Percentiles rank a stretch among this genome's conserved stretches.
Conservation (phyloP, 2,329 filamentous ascomycete genomes). For the Monosporascus sp. region DNA sequence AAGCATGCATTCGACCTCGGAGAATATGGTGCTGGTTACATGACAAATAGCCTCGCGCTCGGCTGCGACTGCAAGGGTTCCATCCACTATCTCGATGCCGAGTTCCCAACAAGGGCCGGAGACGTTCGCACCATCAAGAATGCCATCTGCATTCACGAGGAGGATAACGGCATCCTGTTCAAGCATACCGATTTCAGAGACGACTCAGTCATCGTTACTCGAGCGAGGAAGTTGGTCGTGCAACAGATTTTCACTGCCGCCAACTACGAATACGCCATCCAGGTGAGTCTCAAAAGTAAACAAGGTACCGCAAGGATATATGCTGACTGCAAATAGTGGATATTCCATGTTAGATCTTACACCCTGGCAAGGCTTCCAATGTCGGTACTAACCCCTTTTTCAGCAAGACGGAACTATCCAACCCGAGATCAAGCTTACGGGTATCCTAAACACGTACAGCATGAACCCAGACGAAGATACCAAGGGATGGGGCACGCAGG, state of each 20-base stretch:
- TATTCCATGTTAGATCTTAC: constrained; percentile 56
- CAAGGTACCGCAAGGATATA: neutral
- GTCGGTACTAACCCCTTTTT: constrained; percentile 12
- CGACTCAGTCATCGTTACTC: constrained; percentile 78
- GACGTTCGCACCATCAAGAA: constrained; percentile 81
- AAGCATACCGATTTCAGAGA: constrained; percentile 94
- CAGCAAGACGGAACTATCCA: constrained; percentile 84
- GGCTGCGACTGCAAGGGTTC: constrained; percentile 85
- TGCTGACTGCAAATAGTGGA: constrained; percentile 64
- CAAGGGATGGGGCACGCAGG: constrained; percentile 83
- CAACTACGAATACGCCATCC: constrained; percentile 80
- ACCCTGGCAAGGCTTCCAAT: neutral
- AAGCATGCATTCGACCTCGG: constrained; percentile 80
- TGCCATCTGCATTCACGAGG: constrained; percentile 91
- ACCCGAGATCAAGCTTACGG: constrained; percentile 85
- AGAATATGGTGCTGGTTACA: constrained; percentile 77
- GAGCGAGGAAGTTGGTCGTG: constrained; percentile 78
- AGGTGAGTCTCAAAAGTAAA: constrained; percentile 19
- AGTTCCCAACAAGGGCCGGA: constrained; percentile 74
- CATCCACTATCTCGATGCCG: constrained; percentile 87
- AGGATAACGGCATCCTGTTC: constrained; percentile 86
- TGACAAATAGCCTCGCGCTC: constrained; percentile 71
- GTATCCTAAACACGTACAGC: constrained; percentile 86
- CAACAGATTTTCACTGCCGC: constrained; percentile 93
- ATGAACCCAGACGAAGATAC: constrained; percentile 77